These are phyloP conservation scores for Amaranthus hypochondriacus DNA, from an alignment of 148 eudicot species.

Conservation along the genomic window DNA sequence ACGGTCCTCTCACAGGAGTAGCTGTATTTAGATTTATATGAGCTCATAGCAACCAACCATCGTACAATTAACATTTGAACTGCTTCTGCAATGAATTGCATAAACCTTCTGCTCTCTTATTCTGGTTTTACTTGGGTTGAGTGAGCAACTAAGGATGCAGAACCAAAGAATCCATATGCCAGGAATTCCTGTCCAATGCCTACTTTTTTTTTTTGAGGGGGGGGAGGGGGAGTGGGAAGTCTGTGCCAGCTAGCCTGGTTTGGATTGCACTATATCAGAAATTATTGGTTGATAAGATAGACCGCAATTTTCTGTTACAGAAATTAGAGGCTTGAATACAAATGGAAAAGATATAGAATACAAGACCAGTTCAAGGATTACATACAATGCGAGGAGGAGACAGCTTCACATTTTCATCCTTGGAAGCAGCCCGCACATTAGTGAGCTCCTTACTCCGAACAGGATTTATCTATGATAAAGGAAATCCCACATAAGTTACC, in stretches of 20 bases:
- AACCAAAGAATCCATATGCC: too few species aligned
- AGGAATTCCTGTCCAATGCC: too few species aligned
- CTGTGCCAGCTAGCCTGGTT: not conserved
- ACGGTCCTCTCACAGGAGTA: too few species aligned
- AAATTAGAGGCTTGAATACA: not conserved
- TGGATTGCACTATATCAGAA: not conserved
- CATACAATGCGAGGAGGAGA: slow-evolving; percentile 93
- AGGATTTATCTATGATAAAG: slow-evolving; percentile 66
- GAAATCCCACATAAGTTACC: slow-evolving; percentile 11
- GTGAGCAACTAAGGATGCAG: too few species aligned
- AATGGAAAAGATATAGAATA: slow-evolving; percentile 9
- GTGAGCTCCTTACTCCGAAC: slow-evolving; percentile 73
- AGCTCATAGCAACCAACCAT: too few species aligned
- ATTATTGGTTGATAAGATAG: not conserved
- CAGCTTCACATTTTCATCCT: slow-evolving; percentile 89
- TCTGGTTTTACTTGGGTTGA: too few species aligned
- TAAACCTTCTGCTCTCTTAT: too few species aligned
- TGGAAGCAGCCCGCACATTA: slow-evolving; percentile 70
- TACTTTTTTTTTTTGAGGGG: too few species aligned
- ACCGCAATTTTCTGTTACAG: not conserved
- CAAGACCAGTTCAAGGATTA: slow-evolving; percentile 7
- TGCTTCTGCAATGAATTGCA: too few species aligned
- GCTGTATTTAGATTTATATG: too few species aligned
- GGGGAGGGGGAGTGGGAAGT: too few species aligned
- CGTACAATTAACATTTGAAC: too few species aligned